A percentile compares a stretch with the other conserved stretches of the same genome.
Conservation (phyloP, 257 asterid genomes). For the Prunella vulgaris region DNA sequence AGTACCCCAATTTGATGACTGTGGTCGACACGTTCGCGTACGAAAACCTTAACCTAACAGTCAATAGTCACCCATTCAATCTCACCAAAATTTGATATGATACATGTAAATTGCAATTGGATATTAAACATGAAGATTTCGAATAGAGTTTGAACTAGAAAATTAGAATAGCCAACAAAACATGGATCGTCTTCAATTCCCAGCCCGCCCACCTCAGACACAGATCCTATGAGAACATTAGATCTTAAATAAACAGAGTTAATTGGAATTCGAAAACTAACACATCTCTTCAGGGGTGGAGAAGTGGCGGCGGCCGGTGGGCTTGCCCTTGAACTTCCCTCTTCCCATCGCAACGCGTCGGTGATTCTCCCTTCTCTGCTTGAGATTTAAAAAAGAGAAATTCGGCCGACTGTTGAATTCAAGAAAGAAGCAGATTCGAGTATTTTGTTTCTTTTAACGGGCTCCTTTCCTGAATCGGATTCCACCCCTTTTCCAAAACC, state of each 20-base stretch:
- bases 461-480: conserved; percentile 29
- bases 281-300: conserved; percentile 58
- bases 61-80: neutral
- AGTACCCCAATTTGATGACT: neutral
- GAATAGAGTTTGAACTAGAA: neutral
- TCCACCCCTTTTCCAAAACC: conserved; percentile 26
- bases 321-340: conserved; percentile 63
- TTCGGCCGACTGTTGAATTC: neutral
- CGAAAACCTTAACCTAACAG: neutral
- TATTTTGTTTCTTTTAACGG: conserved; percentile 1
- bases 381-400: conserved; percentile 9
- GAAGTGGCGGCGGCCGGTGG: conserved; percentile 64
- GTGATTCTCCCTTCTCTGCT: conserved; percentile 5
- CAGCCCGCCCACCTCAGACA: neutral
- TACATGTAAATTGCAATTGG: neutral
- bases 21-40: neutral
- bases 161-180: neutral
- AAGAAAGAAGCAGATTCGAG: conserved; percentile 28
- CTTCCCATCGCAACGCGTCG: conserved; percentile 37
- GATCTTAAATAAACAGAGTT: conserved; percentile 13
- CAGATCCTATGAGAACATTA: neutral
- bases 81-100: neutral
- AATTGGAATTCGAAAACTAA: conserved; percentile 21
- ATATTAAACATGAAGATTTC: neutral
- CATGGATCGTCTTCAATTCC: neutral